phyloP scores from a whole-genome alignment of 2,329 filamentous ascomycete species.

The Microcyclosporella mali region DNA sequence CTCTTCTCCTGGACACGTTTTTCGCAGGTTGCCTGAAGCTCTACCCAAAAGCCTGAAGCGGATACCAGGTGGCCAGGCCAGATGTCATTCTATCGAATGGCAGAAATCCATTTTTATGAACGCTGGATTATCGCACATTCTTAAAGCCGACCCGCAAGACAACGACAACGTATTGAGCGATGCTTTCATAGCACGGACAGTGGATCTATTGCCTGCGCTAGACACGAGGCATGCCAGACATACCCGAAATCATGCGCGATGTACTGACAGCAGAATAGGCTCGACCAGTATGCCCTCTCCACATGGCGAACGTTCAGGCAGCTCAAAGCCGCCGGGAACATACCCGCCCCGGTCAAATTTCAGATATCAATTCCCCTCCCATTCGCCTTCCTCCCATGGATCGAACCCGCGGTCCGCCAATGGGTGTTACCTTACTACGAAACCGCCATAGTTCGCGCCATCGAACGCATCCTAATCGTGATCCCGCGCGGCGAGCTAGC shows the following conservation, averaged over 20 bases:
- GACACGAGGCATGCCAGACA: background rate
- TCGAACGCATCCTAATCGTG: background rate
- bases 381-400: background rate
- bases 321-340: background rate
- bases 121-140: background rate
- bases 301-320: background rate
- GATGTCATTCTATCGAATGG: background rate
- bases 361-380: background rate
- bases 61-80: background rate
- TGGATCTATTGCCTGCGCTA: background rate
- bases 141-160: background rate
- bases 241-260: background rate
- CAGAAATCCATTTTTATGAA: background rate
- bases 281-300: background rate
- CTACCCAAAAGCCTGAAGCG: background rate
- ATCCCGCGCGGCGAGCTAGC: background rate
- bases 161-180: background rate
- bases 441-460: background rate
- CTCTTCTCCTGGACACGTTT: background rate
- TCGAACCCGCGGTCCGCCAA: background rate
- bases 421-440: background rate
- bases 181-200: too few species aligned
- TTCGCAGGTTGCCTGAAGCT: background rate
- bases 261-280: background rate
- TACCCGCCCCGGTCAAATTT: background rate